These are phyloP conservation scores for Keqinozyma sinolaborantium DNA, from an alignment of 1,139 yeast species.

Conservation along the genomic window DNA sequence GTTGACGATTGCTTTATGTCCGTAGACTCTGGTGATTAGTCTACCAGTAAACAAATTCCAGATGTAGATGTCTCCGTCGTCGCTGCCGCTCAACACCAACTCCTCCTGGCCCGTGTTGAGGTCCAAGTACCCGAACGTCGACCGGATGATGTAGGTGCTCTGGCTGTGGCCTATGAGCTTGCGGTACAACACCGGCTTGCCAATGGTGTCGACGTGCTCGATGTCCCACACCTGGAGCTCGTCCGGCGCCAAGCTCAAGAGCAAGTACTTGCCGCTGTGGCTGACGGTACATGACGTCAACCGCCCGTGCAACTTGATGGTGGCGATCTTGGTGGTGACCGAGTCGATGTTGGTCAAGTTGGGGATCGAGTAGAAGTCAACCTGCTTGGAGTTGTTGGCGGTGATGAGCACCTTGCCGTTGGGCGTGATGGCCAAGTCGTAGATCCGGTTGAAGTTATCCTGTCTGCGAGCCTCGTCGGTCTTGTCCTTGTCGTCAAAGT, in stretches of 20 bases:
- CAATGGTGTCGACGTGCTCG: constrained; percentile 10
- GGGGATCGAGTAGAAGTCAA: constrained; percentile 50
- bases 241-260: constrained; percentile 71
- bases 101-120: constrained; percentile 51
- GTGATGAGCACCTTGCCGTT: constrained; percentile 62
- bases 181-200: constrained; percentile 45
- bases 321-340: constrained; percentile 31
- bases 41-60: constrained; percentile 81
- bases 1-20: constrained; percentile 68
- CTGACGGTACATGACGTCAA: constrained; percentile 41
- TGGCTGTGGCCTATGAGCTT: constrained; percentile 74
- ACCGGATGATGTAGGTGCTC: constrained; percentile 65
- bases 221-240: constrained; percentile 80
- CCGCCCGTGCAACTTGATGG: constrained; percentile 32
- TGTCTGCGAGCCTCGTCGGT: constrained; percentile 7
- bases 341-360: constrained; percentile 30
- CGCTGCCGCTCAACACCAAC: constrained; percentile 76
- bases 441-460: constrained; percentile 47
- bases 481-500: constrained; percentile 19
- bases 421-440: constrained; percentile 61
- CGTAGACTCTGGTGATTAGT: constrained; percentile 54
- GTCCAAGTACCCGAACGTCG: constrained; percentile 64
- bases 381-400: constrained; percentile 57
- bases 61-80: constrained; percentile 72
- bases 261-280: constrained; percentile 43